phyloP scores from a whole-genome alignment of 75 land plant species.

The Sequoia sempervirens region DNA sequence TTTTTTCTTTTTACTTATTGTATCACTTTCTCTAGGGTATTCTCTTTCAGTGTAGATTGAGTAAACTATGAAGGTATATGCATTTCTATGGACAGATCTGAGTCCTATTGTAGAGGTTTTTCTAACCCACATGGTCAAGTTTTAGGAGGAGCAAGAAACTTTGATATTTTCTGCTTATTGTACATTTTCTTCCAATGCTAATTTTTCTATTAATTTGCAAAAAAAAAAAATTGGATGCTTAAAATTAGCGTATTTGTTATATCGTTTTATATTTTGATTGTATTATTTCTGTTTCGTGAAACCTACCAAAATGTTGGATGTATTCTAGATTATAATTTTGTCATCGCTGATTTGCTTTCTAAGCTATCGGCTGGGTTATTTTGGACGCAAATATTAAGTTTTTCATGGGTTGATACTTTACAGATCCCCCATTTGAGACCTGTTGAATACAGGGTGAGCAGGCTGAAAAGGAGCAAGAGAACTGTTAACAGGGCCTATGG shows the following conservation, averaged over 20 bases:
- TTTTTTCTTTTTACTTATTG: not conserved
- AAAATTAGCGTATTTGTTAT: too few species aligned
- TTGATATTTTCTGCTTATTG: not conserved
- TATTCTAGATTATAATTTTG: not conserved
- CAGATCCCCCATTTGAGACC: slow-evolving; percentile 88
- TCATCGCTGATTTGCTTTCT: not conserved
- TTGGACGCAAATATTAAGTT: not conserved
- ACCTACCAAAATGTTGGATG: too few species aligned
- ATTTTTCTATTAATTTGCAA: too few species aligned
- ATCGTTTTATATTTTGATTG: too few species aligned
- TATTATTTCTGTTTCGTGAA: too few species aligned
- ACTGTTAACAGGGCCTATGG: slow-evolving; percentile 87
- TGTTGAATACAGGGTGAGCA: slow-evolving; percentile 62
- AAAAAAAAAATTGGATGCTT: too few species aligned
- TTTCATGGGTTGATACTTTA: not conserved
- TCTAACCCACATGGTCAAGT: not conserved
- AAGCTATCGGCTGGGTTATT: not conserved
- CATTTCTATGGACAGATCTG: not conserved
- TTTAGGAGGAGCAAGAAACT: too few species aligned
- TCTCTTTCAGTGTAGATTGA: not conserved
- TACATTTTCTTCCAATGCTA: too few species aligned
- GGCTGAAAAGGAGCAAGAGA: slow-evolving; percentile 65
- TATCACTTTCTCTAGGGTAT: not conserved
- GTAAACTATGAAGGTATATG: not conserved
- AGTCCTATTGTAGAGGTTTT: not conserved